Base-by-base conservation (phyloP, 768 basidiomycete genomes). In the Russula emetica region DNA sequence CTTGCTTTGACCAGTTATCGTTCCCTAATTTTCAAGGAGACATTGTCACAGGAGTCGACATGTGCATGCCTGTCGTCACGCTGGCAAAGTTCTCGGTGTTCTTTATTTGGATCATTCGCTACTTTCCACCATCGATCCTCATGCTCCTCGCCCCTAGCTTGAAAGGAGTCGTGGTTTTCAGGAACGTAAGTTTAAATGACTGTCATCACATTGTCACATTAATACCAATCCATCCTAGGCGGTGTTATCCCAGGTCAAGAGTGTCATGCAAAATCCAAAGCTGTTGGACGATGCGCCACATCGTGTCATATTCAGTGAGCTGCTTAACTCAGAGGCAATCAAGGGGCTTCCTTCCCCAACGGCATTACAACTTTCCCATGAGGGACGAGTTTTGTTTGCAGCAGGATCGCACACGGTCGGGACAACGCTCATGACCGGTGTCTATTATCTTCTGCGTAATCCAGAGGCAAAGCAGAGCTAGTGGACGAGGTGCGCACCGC, bases 11-110 rank as follows among this genome's bases (percentile, higher is more conserved):
- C 49, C 70, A 74, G 7, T 69, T 79, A 18, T 70, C 74, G 22
- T 67, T 61, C 38, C 72, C 71, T 3, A 70, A 72, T 16, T 81
- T 82, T 63, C 67, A 68, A 16, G 70, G 75, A 20, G 75, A 76
- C 5, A 58, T 79, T 9, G 63, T 79, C 10, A 40, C 73, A 18
- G 71, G 71, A 34, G 72, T 78, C 40, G 72, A 76, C 52, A 60
- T 52, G 3, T 70, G 72, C 1, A 67, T 76, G n/a, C 69, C 72
- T 13, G 56, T 71, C 14, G 45, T 78, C 49, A 65, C 64, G 0
- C 14, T 57, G 14, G 24, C 34, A 10, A 65, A 61, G 32, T 61
- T 45, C 24, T 64, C 59, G 36, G 0, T 6, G 0, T n/a, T 56
- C 36, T 18, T 61, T 6, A 3, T 61, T 38, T 61, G 54, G 64